phyloP scores from a whole-genome alignment of 2,329 filamentous ascomycete genomes.

The Sporothrix dimorphospora region DNA sequence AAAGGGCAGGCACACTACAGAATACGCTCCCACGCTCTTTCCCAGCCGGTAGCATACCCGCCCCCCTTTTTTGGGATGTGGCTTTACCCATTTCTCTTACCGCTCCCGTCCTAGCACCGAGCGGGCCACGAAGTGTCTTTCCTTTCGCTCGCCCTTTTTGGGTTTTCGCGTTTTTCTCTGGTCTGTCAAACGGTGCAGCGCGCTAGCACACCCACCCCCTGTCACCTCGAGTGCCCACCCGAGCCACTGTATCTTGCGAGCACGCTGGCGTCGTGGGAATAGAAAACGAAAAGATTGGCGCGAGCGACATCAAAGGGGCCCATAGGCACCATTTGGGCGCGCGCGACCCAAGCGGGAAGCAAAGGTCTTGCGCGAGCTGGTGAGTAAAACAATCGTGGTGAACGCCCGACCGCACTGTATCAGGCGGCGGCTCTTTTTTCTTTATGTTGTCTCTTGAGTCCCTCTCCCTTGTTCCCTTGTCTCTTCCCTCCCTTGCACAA shows the following conservation, averaged over 20 bases:
- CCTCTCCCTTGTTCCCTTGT: background rate
- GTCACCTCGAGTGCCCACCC: background rate
- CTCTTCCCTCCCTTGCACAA: background rate
- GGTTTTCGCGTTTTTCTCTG: background rate
- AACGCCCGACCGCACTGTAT: background rate
- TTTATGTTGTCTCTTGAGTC: background rate
- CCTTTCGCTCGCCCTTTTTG: background rate
- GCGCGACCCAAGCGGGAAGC: background rate
- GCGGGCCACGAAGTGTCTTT: background rate
- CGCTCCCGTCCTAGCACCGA: constrained; percentile 13
- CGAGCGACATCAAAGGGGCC: background rate
- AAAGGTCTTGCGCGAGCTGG: background rate
- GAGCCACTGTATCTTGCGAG: background rate
- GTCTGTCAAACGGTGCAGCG: constrained; percentile 19
- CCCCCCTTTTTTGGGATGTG: background rate
- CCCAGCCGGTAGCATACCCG: constrained; percentile 14
- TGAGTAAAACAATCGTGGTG: background rate
- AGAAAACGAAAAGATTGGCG: background rate
- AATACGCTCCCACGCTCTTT: background rate
- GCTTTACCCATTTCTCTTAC: background rate
- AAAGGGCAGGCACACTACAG: background rate
- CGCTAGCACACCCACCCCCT: constrained; percentile 4
- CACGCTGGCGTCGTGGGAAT: background rate
- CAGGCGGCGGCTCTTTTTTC: background rate
- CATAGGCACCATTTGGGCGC: background rate